Base-by-base conservation (phyloP, 805 yeast genomes). In the Candida sakaeoensis region DNA sequence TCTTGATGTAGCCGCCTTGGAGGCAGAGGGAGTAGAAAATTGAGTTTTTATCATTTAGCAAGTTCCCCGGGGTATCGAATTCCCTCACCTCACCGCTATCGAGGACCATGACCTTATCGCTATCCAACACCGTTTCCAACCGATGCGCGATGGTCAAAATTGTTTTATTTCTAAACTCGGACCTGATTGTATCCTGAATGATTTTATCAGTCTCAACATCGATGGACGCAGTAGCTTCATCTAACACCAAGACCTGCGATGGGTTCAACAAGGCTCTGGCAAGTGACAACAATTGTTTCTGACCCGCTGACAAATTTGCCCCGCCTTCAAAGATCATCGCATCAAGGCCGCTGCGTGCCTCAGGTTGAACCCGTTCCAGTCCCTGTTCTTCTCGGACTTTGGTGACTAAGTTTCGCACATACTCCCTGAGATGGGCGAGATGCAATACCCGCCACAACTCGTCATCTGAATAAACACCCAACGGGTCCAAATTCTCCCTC, bases 401-500 rank as follows among this genome's bases (percentile, higher is more conserved):
- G 2, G 45, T 25, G 37, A 72, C 73, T 76, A 80, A 74, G 15
- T 51, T 49, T 37, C 66, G 46, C 13, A 89, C 66, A 52, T 84
- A 91, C 3, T 65, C 66, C 52, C 82, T 81, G 63, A 89, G 67
- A 55, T 88, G 95, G 0, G 95, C 77, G 27, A 88, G 65, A 51
- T 82, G 87, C 40, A 89, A 66, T 0, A 83, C 93, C 17, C 70
- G 67, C 95, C 95, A 88, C 12, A 89, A 70, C 44, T 82, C 76
- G 13, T 80, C 82, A 58, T 88, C 96, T 2, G 75, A 63, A 55
- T 77, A 77, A 36, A 62, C 65, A 16, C 72, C 63, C 1, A 84
- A 78, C 18, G 98, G 98, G 59, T 90, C 98, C 50, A 90, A 72
- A 58, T 89, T 89, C 34, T 86, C 84, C 53, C 96, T 74, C 10